Base-by-base conservation (phyloP, 2,329 filamentous ascomycete genomes). In the Monosporascus sp. region DNA sequence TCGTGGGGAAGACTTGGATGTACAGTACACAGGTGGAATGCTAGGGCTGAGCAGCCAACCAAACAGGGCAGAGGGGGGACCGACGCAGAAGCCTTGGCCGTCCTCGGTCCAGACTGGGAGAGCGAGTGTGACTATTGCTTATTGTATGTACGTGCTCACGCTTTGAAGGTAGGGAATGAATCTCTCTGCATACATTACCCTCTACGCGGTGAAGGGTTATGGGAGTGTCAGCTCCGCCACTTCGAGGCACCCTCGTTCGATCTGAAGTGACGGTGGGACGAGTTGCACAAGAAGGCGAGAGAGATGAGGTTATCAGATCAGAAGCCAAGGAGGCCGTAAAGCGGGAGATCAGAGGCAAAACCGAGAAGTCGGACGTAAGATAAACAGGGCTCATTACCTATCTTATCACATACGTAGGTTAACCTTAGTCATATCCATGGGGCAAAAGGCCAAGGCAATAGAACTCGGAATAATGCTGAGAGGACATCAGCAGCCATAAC, bases 181-280 rank as follows among this genome's bases (percentile, higher is more conserved):
- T 41, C 31, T 35, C 31, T 51, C 27, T 50, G 48, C 48, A 43
- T 44, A 20, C 24, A 41, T 25, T 45, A 31, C 41, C 20, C 37
- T 37, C 24, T 43, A 43, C 39, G 44, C 38, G 38, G 35, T 27
- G 49, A 46, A 44, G 15, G 24, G 17, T 15, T 27, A 25, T 43
- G 35, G 9, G 35, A 20, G 49, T n/a, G 46, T 45, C 47, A 52
- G 47, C 51, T 49, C 46, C 46, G 47, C 51, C 47, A 52, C 51
- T 52, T 52, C 22, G 8, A 1, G 43, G 43, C n/a, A 46, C 24
- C 24, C 17, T 49, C n/a, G 37, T 52, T 18, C 27, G 41, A 35
- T 25, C 15, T 31, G 48, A 31, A n/a, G 41, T 27, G 37, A 41
- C 44, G 48, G 48, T 39, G 37, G 27, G 37, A 25, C 38, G 38